Conservation (phyloP, 305 asterid species). For the Fraxinus baroniana region DNA sequence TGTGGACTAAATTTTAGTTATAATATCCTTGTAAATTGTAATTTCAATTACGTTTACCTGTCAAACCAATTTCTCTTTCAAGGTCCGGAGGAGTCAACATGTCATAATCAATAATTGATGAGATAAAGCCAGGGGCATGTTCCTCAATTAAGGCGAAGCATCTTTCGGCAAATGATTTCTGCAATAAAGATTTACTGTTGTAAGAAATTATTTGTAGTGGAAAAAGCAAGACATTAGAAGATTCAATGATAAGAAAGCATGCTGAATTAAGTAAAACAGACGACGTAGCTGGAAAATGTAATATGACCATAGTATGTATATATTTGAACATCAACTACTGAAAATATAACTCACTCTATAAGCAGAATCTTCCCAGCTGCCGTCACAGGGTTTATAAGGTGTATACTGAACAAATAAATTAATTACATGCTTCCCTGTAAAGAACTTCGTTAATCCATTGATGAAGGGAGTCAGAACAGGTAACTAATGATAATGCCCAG, state of each 20-base stretch:
- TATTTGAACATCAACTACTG: constrained; percentile 7
- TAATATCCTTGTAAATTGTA: neutral
- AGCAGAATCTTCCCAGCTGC: constrained; percentile 87
- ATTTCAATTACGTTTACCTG: constrained; percentile 44
- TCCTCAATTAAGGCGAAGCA: constrained; percentile 81
- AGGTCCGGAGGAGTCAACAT: constrained; percentile 98
- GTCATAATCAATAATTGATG: constrained; percentile 83
- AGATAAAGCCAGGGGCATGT: constrained; percentile 83
- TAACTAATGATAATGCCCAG: neutral
- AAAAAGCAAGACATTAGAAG: constrained; percentile 6
- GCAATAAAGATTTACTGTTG: constrained; percentile 19
- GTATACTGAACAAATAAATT: constrained; percentile 93
- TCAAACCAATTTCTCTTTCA: constrained; percentile 81
- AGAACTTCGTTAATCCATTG: constrained; percentile 21
- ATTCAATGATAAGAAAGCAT: neutral
- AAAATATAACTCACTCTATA: constrained; percentile 63
- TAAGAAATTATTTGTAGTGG: constrained; percentile 10
- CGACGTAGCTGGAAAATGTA: constrained; percentile 8
- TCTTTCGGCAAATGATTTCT: constrained; percentile 77
- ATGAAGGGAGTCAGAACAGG: neutral
- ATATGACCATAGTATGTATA: neutral
- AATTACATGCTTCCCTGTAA: constrained; percentile 80
- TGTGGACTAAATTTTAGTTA: neutral
- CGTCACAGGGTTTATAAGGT: constrained; percentile 83
- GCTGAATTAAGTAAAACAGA: neutral